These are phyloP conservation scores for Thalassiosira allenii DNA, from an alignment of 352 stramenopile genomes.

Conservation along the genomic window DNA sequence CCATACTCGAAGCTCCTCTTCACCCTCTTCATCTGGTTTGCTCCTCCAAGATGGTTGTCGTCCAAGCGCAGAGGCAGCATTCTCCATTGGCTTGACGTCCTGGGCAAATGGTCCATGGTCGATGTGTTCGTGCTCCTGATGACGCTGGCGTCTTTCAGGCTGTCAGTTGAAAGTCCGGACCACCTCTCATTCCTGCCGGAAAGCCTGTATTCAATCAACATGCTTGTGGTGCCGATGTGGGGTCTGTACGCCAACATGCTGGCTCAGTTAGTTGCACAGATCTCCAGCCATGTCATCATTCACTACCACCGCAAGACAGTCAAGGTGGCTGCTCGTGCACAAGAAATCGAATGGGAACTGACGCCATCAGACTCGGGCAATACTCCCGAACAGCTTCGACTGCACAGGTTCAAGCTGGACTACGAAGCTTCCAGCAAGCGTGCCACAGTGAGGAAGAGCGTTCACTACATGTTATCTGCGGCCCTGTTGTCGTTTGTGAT, in stretches of 20 bases:
- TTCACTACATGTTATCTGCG: conserved; percentile 42
- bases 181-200: conserved; percentile 71
- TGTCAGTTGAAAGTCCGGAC: conserved; percentile 69
- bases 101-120: conserved; percentile 85
- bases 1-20: conserved; percentile 83
- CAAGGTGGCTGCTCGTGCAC: conserved; percentile 4
- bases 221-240: conserved; percentile 81
- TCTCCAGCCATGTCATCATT: conserved; percentile 84
- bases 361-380: background rate
- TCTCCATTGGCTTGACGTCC: conserved; percentile 77
- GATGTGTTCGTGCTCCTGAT: conserved; percentile 85
- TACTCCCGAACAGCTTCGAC: conserved; percentile 31
- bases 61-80: conserved; percentile 70
- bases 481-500: conserved; percentile 39
- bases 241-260: conserved; percentile 85
- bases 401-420: conserved; percentile 62
- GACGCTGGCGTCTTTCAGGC: conserved; percentile 67
- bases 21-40: conserved; percentile 80
- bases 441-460: conserved; percentile 37
- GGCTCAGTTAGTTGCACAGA: conserved; percentile 80
- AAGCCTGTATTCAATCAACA: conserved; percentile 75
- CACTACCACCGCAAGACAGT: conserved; percentile 79
- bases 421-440: conserved; percentile 57
- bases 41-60: conserved; percentile 61
- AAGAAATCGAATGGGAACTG: conserved; percentile 50